Conservation (phyloP, 345 rosid species). For the Salix arbutifolia region DNA sequence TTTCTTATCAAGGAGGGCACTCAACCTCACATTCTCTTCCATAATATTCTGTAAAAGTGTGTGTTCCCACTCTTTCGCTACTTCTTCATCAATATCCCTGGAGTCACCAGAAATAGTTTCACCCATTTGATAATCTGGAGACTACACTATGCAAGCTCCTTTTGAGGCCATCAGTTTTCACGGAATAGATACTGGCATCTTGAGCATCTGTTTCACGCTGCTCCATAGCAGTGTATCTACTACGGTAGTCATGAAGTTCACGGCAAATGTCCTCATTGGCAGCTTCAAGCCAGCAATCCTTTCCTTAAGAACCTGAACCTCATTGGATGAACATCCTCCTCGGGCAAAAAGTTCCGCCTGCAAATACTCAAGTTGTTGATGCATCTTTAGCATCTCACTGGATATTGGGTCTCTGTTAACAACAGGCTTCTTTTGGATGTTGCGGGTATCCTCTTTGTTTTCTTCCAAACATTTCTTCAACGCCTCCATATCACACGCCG, state of each 20-base stretch:
- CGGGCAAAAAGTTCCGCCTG: constrained; percentile 96
- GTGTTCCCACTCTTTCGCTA: constrained; percentile 96
- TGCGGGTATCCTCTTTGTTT: too few species aligned
- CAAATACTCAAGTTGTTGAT: constrained; percentile 84
- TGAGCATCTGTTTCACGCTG: constrained; percentile 73
- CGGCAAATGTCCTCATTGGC: constrained; percentile 87
- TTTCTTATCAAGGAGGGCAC: too few species aligned
- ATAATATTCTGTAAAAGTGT: constrained; percentile 79
- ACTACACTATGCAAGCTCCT: constrained; percentile 72
- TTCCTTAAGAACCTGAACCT: constrained; percentile 93
- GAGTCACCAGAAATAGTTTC: constrained; percentile 75
- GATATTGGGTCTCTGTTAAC: constrained; percentile 96
- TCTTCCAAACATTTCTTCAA: too few species aligned
- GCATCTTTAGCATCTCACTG: constrained; percentile 94
- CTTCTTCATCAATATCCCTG: constrained; percentile 72
- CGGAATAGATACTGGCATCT: constrained; percentile 60
- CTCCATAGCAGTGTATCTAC: too few species aligned
- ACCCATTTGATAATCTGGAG: constrained; percentile 73
- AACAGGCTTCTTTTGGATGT: too few species aligned
- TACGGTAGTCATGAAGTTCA: constrained; percentile 79
- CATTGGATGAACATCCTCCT: constrained; percentile 71
- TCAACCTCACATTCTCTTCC: constrained; percentile 97
- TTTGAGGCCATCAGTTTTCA: constrained; percentile 78
- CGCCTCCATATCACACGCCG: too few species aligned
- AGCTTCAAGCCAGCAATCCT: constrained; percentile 91